Base-by-base conservation (phyloP, 257 asterid genomes). In the Jasminum sambac region DNA sequence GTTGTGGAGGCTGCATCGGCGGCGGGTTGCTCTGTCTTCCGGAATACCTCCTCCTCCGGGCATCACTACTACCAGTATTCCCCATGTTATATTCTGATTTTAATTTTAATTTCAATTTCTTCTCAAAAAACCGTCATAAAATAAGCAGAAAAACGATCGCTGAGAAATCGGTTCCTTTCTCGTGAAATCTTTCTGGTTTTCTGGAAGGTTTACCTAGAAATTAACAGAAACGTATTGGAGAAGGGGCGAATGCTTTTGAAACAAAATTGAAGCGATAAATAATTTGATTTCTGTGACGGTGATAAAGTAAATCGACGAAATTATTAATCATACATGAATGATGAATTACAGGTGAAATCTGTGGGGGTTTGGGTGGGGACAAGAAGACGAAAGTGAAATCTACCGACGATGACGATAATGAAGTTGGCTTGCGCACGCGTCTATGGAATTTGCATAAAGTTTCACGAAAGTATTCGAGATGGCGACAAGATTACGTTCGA, bases 31-130 rank as follows among this genome's bases (percentile, higher is more conserved):
- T 79, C 80, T 90, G 88, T 36, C 95, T 68, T 77, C 84, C 73
- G 30, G 87, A 78, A 76, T 30, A 87, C 24, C 96, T 77, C 16
- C 97, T 77, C 75, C 96, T 90, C 68, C 79, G 84, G 79, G 36
- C 84, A 2, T 89, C 89, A 80, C 85, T 95, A 80, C 99, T 95
- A 55, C 89, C 89, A 16, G 83, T 82, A 69, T 95, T 95, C 24
- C 99, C 99, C 99, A 95, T 95, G 55, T 41, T 70, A 1, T 7
- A 48, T 14, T 16, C 2, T 44, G n/a, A n/a, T n/a, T n/a, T n/a
- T n/a, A n/a, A 4, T 10, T 41, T 9, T 46, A 48, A 37, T 25
- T 42, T 17, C 21, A 12, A 16, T 30, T 37, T 6, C 10, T 26
- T 24, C 16, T 50, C 12, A 44, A 60, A 30, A 6, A 23, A 36